Conservation (phyloP, 129 eudicot genomes). For the Cynara cardunculus region DNA sequence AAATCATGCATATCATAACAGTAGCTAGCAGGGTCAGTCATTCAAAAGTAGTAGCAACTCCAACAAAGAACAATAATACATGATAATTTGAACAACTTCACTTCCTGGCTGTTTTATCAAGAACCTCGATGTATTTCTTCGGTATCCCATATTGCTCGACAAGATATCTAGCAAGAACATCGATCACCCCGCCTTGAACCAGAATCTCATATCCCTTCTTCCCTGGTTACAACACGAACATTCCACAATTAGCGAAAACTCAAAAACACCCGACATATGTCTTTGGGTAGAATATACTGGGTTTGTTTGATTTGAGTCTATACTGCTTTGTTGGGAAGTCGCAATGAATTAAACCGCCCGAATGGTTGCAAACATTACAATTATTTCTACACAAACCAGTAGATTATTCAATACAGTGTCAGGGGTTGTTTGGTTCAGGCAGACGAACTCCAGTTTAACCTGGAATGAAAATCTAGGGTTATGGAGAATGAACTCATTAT, state of each 20-base stretch:
- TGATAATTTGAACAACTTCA: conserved; percentile 32
- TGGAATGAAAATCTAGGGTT: no score
- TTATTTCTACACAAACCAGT: background rate
- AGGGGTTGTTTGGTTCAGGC: no score
- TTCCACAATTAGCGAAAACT: background rate
- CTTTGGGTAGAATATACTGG: background rate
- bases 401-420: no score
- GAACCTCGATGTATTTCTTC: conserved; percentile 80
- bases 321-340: background rate
- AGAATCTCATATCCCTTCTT: conserved; percentile 86
- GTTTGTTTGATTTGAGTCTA: background rate
- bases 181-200: conserved; percentile 95
- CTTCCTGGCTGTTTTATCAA: conserved; percentile 83
- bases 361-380: background rate
- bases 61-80: background rate
- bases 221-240: conserved; percentile 34
- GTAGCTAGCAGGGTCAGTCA: background rate
- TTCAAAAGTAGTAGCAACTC: background rate
- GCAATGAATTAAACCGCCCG: background rate
- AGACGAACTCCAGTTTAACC: no score
- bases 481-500: no score
- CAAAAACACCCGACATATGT: background rate
- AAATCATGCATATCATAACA: background rate
- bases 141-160: conserved; percentile 89
- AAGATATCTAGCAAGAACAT: conserved; percentile 83